Evolutionary conservation across 805 yeast genomes (phyloP).

Genomic region (Cyberlindnera subsufficiens): DNA sequence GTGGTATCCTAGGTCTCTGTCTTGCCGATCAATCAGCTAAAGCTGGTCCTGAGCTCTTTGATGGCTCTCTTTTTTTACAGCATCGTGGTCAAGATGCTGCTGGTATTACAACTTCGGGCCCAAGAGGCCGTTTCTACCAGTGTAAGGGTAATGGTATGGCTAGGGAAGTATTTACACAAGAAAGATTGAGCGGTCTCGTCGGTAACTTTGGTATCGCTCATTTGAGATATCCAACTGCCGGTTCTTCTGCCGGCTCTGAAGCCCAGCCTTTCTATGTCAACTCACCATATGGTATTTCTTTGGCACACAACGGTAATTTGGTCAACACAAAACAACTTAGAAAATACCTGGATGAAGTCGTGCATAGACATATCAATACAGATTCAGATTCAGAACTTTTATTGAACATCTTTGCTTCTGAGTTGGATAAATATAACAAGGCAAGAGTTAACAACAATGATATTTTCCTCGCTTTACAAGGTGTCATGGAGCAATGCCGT

Average conservation of each 20-base stretch:
- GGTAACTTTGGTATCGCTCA: constrained; percentile 97
- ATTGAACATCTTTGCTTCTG: constrained; percentile 86
- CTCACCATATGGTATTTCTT: constrained; percentile 88
- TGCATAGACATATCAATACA: constrained; percentile 95
- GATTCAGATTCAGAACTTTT: constrained; percentile 93
- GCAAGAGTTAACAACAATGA: constrained; percentile 89
- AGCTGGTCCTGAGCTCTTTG: constrained; percentile 87
- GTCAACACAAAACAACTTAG: constrained; percentile 79
- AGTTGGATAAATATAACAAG: constrained; percentile 85
- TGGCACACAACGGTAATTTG: constrained; percentile 92
- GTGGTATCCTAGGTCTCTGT: constrained; percentile 90
- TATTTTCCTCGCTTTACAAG: constrained; percentile 78
- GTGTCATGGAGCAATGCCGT: constrained; percentile 73
- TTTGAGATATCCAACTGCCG: constrained; percentile 95
- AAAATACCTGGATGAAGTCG: constrained; percentile 82
- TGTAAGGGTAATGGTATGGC: constrained; percentile 99
- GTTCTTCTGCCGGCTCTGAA: constrained; percentile 90
- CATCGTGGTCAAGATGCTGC: constrained; percentile 99
- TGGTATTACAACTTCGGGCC: constrained; percentile 95
- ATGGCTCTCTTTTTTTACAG: constrained; percentile 87
- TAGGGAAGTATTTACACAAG: constrained; percentile 88
- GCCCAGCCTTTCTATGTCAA: constrained; percentile 99
- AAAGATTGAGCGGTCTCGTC: constrained; percentile 68
- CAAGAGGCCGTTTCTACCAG: constrained; percentile 89
- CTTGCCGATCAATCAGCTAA: constrained; percentile 65